These are phyloP conservation scores for Vaccinium macrocarpon DNA, from an alignment of 148 eudicot species.

Conservation along the genomic window DNA sequence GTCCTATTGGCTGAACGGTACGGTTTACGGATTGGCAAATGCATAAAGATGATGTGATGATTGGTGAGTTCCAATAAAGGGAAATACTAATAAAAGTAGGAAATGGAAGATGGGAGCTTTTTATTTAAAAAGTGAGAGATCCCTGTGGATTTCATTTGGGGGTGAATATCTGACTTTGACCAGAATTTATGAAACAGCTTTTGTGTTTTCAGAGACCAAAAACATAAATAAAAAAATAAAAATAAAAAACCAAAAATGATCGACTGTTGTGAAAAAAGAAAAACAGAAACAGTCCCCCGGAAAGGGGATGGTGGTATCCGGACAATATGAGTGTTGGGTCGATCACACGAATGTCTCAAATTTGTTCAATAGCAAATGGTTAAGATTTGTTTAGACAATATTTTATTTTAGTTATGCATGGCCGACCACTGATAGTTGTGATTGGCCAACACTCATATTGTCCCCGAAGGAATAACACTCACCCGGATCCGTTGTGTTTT, in stretches of 20 bases:
- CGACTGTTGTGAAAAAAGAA: not conserved
- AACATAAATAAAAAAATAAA: not conserved
- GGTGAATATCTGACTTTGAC: not conserved
- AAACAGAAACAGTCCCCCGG: not conserved
- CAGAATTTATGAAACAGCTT: not conserved
- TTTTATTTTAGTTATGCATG: no score
- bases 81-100: not conserved
- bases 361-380: no score
- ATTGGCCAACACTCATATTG: no score
- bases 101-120: not conserved
- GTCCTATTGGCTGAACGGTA: not conserved
- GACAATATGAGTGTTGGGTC: no score
- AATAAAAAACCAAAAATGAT: not conserved
- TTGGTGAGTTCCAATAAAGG: conserved; percentile 2
- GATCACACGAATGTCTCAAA: no score
- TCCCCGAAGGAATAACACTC: no score
- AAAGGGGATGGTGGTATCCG: no score
- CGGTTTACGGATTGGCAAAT: not conserved
- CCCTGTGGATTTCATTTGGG: not conserved
- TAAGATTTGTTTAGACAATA: no score
- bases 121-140: not conserved
- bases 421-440: no score
- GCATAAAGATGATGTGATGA: not conserved
- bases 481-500: no score
- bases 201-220: not conserved